Conservation (phyloP, 805 yeast genomes). For the Naumovozyma castellii region DNA sequence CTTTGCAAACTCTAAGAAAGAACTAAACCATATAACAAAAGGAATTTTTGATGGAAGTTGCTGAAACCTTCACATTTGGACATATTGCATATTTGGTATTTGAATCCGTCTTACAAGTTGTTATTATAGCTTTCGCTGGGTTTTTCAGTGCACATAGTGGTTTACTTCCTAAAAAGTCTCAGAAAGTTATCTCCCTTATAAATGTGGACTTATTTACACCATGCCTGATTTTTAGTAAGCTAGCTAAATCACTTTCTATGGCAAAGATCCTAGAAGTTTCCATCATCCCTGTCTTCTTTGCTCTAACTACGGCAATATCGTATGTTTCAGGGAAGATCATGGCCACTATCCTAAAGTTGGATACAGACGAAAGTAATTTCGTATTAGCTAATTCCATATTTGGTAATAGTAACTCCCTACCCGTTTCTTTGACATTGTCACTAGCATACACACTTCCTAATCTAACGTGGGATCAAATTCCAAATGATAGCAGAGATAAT, state of each 20-base stretch:
- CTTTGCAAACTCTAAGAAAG: no score
- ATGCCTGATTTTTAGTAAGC: conserved; percentile 81
- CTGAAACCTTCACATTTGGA: conserved; percentile 22
- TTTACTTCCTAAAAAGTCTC: conserved; percentile 59
- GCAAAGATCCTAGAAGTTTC: conserved; percentile 71
- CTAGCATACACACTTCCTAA: conserved; percentile 68
- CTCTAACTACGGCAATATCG: conserved; percentile 73
- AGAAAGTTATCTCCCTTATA: conserved; percentile 62
- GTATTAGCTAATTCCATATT: conserved; percentile 96
- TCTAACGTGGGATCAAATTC: conserved; percentile 64
- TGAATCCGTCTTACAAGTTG: conserved; percentile 87
- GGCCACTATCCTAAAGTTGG: conserved; percentile 45
- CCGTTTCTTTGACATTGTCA: conserved; percentile 81
- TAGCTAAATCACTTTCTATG: conserved; percentile 57
- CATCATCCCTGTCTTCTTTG: conserved; percentile 76
- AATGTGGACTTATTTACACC: conserved; percentile 94
- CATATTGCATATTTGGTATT: conserved; percentile 56
- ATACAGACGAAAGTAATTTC: conserved; percentile 72
- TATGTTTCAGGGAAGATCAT: conserved; percentile 50
- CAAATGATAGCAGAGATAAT: conserved; percentile 55
- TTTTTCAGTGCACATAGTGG: conserved; percentile 73
- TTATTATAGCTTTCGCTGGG: conserved; percentile 77
- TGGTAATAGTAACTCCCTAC: conserved; percentile 90
- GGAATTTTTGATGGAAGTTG: background rate
- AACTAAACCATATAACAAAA: no score